A percentile compares a stretch with the other conserved stretches of the same genome.
These are phyloP conservation scores for Chaetoceros muelleri DNA, from an alignment of 108 stramenopile species.

Conservation along the genomic window DNA sequence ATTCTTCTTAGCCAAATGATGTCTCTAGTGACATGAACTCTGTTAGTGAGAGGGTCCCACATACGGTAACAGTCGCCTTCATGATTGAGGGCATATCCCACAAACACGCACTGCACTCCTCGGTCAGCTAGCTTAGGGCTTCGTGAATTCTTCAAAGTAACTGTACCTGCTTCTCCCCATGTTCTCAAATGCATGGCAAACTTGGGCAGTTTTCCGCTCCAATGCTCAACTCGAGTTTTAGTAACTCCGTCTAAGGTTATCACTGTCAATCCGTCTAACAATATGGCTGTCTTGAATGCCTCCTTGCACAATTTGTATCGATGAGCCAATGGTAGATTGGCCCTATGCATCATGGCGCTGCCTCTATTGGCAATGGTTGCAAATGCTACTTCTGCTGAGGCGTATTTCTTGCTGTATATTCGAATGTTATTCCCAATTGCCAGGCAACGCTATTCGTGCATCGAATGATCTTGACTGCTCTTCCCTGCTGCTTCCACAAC, in stretches of 20 bases:
- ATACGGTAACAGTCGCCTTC: too few relatives aligned
- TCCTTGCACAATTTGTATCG: too few relatives aligned
- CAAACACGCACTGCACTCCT: slow-evolving; percentile 9
- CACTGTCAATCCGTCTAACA: slow-evolving; percentile 6
- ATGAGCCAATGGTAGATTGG: too few relatives aligned
- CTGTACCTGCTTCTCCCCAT: slow-evolving; percentile 12
- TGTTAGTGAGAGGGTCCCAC: slow-evolving; percentile 11
- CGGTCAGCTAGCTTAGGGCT: slow-evolving; percentile 8
- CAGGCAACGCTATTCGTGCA: slow-evolving; percentile 5
- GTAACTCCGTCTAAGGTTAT: slow-evolving; percentile 7
- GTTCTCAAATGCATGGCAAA: slow-evolving; percentile 8
- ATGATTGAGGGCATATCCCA: too few relatives aligned
- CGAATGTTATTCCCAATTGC: slow-evolving; percentile 7
- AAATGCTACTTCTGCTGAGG: slow-evolving; percentile 5
- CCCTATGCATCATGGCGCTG: too few relatives aligned
- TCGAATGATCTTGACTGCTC: slow-evolving; percentile 5
- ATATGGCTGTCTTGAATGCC: too few relatives aligned
- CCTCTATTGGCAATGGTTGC: too few relatives aligned
- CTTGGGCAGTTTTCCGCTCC: slow-evolving; percentile 1
- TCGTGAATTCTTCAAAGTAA: not conserved
- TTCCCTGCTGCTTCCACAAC: not conserved
- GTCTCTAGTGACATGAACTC: slow-evolving; percentile 9
- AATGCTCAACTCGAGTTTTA: slow-evolving; percentile 6
- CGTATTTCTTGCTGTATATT: slow-evolving; percentile 3
- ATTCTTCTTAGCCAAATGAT: too few relatives aligned